Percentiles rank a stretch among this genome's conserved stretches.
phyloP scores from a whole-genome alignment of 106 monocot genomes.

The Dendrobium catenatum region DNA sequence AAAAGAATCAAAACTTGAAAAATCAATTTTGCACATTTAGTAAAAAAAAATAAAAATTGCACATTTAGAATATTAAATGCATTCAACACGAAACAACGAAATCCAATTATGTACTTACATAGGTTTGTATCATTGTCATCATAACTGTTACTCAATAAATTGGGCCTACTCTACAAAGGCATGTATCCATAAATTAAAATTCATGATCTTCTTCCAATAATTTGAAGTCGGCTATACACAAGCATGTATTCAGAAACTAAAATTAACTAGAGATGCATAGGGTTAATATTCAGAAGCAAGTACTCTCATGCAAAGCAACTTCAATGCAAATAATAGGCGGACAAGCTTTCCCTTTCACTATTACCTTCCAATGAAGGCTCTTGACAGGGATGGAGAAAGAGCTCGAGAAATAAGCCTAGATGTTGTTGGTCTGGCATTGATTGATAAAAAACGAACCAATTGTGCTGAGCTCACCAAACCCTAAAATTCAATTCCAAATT shows the following conservation, averaged over 20 bases:
- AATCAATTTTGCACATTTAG: too few relatives aligned
- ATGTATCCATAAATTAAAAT: not conserved
- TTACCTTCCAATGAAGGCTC: slow-evolving; percentile 96
- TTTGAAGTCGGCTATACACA: not conserved
- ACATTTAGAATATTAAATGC: too few relatives aligned
- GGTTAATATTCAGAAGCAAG: not conserved
- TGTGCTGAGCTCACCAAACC: slow-evolving; percentile 91
- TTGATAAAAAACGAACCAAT: slow-evolving; percentile 77
- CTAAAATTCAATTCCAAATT: slow-evolving; percentile 29
- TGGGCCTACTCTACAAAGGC: not conserved
- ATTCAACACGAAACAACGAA: too few relatives aligned
- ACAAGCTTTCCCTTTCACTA: not conserved
- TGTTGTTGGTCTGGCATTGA: slow-evolving; percentile 78
- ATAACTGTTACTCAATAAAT: not conserved
- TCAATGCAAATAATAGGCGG: not conserved
- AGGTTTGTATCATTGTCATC: not conserved
- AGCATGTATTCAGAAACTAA: not conserved
- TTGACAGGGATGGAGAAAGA: slow-evolving; percentile 75
- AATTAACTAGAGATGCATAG: not conserved
- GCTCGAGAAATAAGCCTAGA: slow-evolving; percentile 66
- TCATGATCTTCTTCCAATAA: not conserved
- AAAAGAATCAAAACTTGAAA: too few relatives aligned
- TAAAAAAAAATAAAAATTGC: too few relatives aligned
- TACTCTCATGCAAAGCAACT: not conserved
- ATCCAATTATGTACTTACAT: not conserved